A percentile compares a stretch with the other conserved stretches of the same genome.
phyloP scores from a whole-genome alignment of 768 basidiomycete genomes.

The Leucosporidium scottii region DNA sequence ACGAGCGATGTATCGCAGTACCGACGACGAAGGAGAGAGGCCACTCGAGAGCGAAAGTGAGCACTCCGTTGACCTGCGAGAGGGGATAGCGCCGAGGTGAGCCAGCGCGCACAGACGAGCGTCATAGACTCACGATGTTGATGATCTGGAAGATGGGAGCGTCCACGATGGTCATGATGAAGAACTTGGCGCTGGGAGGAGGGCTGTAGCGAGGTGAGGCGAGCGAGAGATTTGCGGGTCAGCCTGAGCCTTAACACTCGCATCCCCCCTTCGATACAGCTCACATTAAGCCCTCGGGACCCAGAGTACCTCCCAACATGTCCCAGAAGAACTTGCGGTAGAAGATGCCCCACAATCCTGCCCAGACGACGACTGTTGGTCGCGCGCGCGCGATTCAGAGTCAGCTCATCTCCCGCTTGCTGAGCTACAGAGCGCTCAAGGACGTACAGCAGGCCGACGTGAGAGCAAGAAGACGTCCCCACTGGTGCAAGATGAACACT shows the following conservation, averaged over 20 bases:
- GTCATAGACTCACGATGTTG: constrained; percentile 45
- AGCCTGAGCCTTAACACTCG: background rate
- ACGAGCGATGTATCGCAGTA: constrained; percentile 16
- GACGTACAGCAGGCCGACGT: constrained; percentile 38
- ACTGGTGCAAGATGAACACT: constrained; percentile 72
- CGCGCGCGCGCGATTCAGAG: constrained; percentile 13
- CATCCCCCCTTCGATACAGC: background rate
- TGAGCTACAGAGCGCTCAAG: background rate
- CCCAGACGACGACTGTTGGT: constrained; percentile 65
- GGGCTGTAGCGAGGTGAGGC: constrained; percentile 47
- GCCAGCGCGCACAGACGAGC: background rate
- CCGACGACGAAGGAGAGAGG: constrained; percentile 51
- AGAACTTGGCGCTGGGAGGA: constrained; percentile 54
- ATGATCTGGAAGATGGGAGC: constrained; percentile 65
- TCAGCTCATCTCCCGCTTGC: background rate
- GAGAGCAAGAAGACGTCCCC: constrained; percentile 50
- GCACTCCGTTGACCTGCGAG: constrained; percentile 48
- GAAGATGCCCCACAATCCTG: constrained; percentile 67
- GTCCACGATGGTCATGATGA: constrained; percentile 69
- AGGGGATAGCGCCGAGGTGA: background rate
- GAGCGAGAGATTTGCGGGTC: background rate
- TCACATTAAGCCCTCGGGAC: constrained; percentile 38
- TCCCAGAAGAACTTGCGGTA: constrained; percentile 97
- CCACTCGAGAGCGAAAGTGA: constrained; percentile 62
- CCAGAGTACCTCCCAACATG: constrained; percentile 69